These are phyloP conservation scores for Nymphaea thermarum DNA, from an alignment of 164 flowering plant genomes.

Conservation along the genomic window DNA sequence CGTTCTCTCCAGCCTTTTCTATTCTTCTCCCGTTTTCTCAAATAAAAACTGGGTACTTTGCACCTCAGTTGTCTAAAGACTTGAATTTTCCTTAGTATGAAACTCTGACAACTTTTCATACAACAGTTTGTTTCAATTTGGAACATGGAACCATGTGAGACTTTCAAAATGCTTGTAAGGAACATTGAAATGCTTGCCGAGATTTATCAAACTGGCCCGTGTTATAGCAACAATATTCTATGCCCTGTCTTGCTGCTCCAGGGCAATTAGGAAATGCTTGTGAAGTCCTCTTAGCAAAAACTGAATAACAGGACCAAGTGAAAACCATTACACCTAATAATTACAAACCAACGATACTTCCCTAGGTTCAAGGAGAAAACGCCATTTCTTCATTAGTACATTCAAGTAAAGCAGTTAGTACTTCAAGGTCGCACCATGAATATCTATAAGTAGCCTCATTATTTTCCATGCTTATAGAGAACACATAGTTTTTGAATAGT, in stretches of 20 bases:
- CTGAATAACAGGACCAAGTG: neutral
- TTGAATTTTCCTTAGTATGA: no score
- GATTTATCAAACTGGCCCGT: slow-evolving; percentile 82
- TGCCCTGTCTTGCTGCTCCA: slow-evolving; percentile 84
- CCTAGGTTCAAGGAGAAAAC: no score
- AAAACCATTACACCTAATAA: neutral
- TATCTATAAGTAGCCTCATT: slow-evolving; percentile 62
- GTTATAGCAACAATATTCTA: slow-evolving; percentile 84
- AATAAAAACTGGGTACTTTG: no score
- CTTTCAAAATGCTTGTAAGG: slow-evolving; percentile 58
- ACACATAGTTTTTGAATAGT: slow-evolving; percentile 99
- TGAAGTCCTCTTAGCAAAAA: slow-evolving; percentile 65
- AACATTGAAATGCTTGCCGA: slow-evolving; percentile 74
- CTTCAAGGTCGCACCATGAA: slow-evolving; percentile 56
- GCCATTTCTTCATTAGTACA: no score
- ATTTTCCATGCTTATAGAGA: slow-evolving; percentile 73
- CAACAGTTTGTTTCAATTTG: no score
- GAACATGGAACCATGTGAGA: neutral
- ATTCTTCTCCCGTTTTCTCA: no score
- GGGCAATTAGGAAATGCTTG: slow-evolving; percentile 76
- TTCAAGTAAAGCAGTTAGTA: no score
- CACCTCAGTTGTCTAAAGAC: no score
- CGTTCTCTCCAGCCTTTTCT: no score
- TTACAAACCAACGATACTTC: no score
- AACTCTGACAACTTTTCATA: no score